Conservation (phyloP, 352 stramenopile genomes). For the Phytophthora cactorum region DNA sequence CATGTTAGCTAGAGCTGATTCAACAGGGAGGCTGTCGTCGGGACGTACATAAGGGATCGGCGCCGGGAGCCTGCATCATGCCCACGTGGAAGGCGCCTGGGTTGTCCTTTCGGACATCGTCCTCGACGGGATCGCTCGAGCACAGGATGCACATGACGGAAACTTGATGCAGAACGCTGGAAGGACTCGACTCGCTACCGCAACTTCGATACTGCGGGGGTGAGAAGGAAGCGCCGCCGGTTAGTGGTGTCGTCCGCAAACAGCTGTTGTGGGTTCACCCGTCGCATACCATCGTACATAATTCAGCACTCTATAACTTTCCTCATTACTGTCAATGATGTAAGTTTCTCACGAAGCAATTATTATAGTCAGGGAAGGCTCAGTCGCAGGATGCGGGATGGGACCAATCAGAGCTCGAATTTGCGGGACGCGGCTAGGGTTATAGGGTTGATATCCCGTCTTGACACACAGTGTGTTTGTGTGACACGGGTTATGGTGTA, state of each 20-base stretch:
- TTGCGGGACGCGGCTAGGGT: no score
- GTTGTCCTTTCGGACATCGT: constrained; percentile 76
- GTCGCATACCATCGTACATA: no score
- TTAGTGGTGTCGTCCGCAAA: neutral
- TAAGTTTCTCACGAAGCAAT: no score
- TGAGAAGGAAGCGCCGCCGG: neutral
- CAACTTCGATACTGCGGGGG: constrained; percentile 15
- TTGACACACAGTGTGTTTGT: no score
- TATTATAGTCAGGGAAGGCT: no score
- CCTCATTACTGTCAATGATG: no score
- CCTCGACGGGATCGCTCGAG: constrained; percentile 70
- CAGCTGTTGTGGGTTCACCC: constrained; percentile 23
- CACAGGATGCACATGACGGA: constrained; percentile 69
- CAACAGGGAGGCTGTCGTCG: constrained; percentile 3
- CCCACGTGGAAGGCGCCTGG: constrained; percentile 79
- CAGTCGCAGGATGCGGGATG: no score
- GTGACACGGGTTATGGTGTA: no score
- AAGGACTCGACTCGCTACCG: constrained; percentile 1
- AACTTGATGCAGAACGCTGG: neutral
- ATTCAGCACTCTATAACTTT: no score
- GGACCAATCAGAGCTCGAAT: no score
- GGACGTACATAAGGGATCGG: constrained; percentile 84
- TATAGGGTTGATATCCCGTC: no score
- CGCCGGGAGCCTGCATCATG: constrained; percentile 87
- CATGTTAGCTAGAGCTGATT: constrained; percentile 10